Percentiles rank a stretch among this genome's conserved stretches.
Conservation (phyloP, 2,329 filamentous ascomycete species). For the Aspergillus persii region DNA sequence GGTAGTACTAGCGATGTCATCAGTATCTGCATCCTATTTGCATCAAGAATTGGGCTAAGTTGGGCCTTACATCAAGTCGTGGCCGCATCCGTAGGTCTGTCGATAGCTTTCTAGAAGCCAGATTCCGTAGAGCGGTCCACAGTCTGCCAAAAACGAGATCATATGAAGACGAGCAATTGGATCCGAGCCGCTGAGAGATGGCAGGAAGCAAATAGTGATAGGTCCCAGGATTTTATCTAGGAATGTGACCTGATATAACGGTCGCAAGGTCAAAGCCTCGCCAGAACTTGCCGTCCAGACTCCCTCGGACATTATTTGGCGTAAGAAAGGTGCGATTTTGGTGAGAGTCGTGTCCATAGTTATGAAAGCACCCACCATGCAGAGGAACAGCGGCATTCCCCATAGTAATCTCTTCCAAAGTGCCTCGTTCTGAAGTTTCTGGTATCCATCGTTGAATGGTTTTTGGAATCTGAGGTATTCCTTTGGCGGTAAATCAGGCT, state of each 20-base stretch:
- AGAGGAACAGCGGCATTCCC: not conserved
- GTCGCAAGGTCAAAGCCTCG: not conserved
- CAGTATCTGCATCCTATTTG: not conserved
- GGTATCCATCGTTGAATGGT: not conserved
- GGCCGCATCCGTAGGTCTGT: not conserved
- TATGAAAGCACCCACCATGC: not conserved
- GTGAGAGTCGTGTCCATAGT: not conserved
- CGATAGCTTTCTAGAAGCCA: conserved; percentile 16
- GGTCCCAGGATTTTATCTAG: conserved; percentile 2
- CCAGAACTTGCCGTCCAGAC: conserved; percentile 4
- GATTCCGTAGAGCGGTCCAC: conserved; percentile 5
- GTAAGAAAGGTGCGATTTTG: not conserved
- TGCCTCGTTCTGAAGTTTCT: not conserved
- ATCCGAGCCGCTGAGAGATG: conserved; percentile 8
- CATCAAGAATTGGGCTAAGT: not conserved
- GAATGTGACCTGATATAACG: not conserved
- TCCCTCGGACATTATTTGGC: not conserved
- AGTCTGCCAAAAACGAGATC: conserved; percentile 10
- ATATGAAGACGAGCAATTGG: conserved; percentile 1
- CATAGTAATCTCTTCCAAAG: not conserved
- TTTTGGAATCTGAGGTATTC: no score
- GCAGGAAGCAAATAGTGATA: conserved; percentile 9
- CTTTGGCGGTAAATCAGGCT: no score
- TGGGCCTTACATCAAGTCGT: not conserved
- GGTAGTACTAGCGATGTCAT: not conserved